Evolutionary conservation across 345 rosid species (phyloP).

Genomic region (Eucalyptus sideroxylon): DNA sequence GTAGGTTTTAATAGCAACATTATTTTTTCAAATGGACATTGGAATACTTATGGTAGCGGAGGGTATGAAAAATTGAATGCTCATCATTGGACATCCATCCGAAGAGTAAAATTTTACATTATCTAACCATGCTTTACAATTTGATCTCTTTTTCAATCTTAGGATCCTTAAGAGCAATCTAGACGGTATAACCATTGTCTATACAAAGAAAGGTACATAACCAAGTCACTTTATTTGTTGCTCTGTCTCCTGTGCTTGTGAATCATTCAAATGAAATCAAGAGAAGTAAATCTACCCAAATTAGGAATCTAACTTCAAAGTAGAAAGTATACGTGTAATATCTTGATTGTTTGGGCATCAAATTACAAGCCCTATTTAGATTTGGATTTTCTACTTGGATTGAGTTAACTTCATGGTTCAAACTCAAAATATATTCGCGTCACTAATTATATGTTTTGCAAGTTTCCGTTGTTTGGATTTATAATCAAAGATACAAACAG

Average conservation of each 20-base stretch:
- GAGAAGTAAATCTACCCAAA: not conserved
- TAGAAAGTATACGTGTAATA: not conserved
- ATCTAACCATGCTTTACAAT: not conserved
- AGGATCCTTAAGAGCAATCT: not conserved
- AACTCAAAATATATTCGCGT: not conserved
- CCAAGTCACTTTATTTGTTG: not conserved
- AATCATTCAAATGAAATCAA: not conserved
- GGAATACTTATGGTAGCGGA: slow-evolving; percentile 40
- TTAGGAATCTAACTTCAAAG: not conserved
- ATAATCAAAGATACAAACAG: not conserved
- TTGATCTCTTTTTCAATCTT: not conserved
- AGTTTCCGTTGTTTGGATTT: slow-evolving; percentile 17
- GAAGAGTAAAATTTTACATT: too few relatives aligned
- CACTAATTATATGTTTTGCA: not conserved
- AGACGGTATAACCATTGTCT: not conserved
- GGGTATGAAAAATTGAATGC: slow-evolving; percentile 3
- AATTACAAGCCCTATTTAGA: too few relatives aligned
- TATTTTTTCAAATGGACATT: slow-evolving; percentile 45
- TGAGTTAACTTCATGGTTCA: not conserved
- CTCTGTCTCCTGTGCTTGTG: not conserved
- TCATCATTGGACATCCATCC: too few relatives aligned
- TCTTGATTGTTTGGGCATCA: not conserved
- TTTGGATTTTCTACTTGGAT: too few relatives aligned
- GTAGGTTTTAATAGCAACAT: slow-evolving; percentile 18
- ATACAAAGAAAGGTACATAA: not conserved